These are phyloP conservation scores for Claviceps arundinis DNA, from an alignment of 2,329 filamentous ascomycete genomes.

Conservation along the genomic window DNA sequence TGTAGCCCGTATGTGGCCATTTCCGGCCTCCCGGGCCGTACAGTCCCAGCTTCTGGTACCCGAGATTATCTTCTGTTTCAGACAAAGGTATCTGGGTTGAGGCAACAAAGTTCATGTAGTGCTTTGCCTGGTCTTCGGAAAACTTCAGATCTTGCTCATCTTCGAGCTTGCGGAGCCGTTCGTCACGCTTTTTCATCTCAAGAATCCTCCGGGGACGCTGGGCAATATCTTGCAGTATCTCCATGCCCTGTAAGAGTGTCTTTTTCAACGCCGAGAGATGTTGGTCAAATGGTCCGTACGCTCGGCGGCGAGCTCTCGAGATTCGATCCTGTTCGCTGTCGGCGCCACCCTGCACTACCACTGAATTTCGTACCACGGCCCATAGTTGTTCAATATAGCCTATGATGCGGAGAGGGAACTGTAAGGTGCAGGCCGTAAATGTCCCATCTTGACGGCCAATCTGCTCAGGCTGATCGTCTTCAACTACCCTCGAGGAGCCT, in stretches of 20 bases:
- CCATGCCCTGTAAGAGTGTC: not conserved
- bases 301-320: not conserved
- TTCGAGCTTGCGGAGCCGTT: not conserved
- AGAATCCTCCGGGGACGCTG: not conserved
- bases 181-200: not conserved
- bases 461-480: not conserved
- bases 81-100: conserved; percentile 7
- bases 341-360: not conserved
- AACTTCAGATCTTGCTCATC: conserved; percentile 1
- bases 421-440: conserved; percentile 6
- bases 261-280: not conserved
- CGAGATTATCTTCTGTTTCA: not conserved
- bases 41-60: not conserved
- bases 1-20: no score
- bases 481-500: conserved; percentile 3
- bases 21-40: not conserved
- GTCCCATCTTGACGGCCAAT: not conserved
- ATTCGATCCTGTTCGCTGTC: not conserved
- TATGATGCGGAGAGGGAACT: conserved; percentile 2
- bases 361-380: not conserved
- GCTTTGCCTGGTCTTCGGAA: conserved; percentile 2
- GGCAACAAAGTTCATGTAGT: conserved; percentile 9
- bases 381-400: conserved; percentile 2
- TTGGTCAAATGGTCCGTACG: not conserved
- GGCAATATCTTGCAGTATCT: not conserved